Base-by-base conservation (phyloP, 768 basidiomycete species). In the Suillus spraguei region DNA sequence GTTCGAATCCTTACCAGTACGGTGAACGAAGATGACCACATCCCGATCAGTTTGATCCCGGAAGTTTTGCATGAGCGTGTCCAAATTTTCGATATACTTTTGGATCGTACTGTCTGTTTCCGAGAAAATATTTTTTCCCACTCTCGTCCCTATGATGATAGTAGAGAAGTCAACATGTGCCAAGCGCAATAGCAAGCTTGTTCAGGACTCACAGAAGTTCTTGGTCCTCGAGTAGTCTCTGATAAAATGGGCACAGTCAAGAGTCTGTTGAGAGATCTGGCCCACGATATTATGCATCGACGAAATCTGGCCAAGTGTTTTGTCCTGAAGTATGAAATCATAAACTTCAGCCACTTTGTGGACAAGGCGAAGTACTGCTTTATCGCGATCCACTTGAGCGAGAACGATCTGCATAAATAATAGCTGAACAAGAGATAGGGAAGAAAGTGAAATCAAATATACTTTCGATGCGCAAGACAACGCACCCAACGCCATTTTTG, bases 191-290 rank as follows among this genome's bases (percentile, higher is more conserved):
- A 33, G n/a, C n/a, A n/a, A n/a, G 0, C 32, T 52, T 52, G 28
- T 52, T 52, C 22, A 9, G 16, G 33, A 60, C 65, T 38, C 33
- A 65, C 65, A 50, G 20, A 65, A 60, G 9, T 36, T 50, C 39
- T 65, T 65, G 13, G 17, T 55, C 6, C 17, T 44, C 3, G 64
- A 38, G 24, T 65, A 65, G 7, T 60, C 53, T 17, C 17, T 32
- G 22, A 65, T 54, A 49, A 65, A 65, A 24, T 65, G 22, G 33
- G 56, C 44, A 32, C 65, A 65, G 28, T 65, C 58, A 4, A 47
- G 22, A 6, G 49, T 60, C 35, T 60, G 59, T 4, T 65, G 55
- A 22, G 63, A 44, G 22, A 60, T 52, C 22, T 33, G 39, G 3
- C 28, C 36, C 17, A 64, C 8, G 20, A 60, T 60, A 1, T 13